A percentile compares a stretch with the other conserved stretches of the same genome.
phyloP scores from a whole-genome alignment of 441 rosid genomes.

The Raphanus hybrid region DNA sequence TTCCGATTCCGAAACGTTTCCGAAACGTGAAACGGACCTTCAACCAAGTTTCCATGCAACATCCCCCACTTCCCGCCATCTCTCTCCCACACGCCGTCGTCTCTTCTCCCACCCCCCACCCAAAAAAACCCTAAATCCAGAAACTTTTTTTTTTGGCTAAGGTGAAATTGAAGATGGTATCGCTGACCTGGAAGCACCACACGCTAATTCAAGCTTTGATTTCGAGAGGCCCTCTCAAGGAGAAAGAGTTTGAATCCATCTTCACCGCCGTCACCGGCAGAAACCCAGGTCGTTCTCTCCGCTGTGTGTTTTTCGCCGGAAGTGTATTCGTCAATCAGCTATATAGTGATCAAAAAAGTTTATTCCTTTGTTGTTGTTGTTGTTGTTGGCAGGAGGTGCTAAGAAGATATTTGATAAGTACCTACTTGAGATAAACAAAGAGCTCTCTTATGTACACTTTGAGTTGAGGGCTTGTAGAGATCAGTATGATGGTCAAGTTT shows the following conservation, averaged over 20 bases:
- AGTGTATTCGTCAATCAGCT: no score
- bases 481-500: slow-evolving; percentile 76
- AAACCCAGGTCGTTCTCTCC: no score
- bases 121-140: slow-evolving; percentile 4
- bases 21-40: no score
- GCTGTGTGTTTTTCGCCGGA: no score
- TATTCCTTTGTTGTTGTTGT: background rate
- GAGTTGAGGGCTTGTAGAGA: slow-evolving; percentile 80
- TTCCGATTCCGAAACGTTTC: no score
- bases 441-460: slow-evolving; percentile 73
- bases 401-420: slow-evolving; percentile 59
- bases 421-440: slow-evolving; percentile 86
- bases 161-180: slow-evolving; percentile 45
- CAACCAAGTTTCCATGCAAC: no score
- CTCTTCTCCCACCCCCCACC: background rate
- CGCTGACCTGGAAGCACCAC: slow-evolving; percentile 74
- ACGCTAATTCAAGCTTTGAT: slow-evolving; percentile 79
- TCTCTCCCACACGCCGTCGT: slow-evolving; percentile 4
- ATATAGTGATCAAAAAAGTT: background rate
- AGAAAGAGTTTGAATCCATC: no score
- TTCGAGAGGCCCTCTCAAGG: slow-evolving; percentile 54
- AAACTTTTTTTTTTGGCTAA: slow-evolving; percentile 18
- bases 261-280: no score
- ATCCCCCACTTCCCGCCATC: slow-evolving; percentile 30
- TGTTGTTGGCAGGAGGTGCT: slow-evolving; percentile 49